These are phyloP conservation scores for Stemphylium lycopersici DNA, from an alignment of 2,329 filamentous ascomycete genomes.

Conservation along the genomic window DNA sequence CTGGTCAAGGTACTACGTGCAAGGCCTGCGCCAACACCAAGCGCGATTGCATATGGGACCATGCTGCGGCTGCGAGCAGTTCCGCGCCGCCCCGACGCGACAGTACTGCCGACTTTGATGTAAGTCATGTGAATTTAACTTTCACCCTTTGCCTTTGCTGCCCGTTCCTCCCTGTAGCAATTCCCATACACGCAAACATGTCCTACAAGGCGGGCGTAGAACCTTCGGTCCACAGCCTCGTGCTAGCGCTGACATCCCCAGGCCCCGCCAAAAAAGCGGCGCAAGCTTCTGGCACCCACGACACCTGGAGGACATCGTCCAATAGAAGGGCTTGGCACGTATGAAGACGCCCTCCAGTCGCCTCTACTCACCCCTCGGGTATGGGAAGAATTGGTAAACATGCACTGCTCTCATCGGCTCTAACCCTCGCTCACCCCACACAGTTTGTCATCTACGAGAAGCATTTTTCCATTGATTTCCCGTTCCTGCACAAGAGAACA, in stretches of 20 bases:
- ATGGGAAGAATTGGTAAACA: constrained; percentile 66
- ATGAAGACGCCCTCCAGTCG: constrained; percentile 66
- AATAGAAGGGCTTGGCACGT: constrained; percentile 52
- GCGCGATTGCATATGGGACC: constrained; percentile 75
- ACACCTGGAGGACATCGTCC: constrained; percentile 28
- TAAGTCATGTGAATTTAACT: constrained; percentile 15
- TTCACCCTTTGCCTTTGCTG: neutral
- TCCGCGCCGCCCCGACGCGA: constrained; percentile 51
- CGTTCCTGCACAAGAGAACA: constrained; percentile 71
- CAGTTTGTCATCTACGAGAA: constrained; percentile 71
- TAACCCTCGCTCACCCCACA: constrained; percentile 11
- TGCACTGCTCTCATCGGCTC: neutral
- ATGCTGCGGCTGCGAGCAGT: constrained; percentile 47
- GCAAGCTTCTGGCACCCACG: constrained; percentile 48
- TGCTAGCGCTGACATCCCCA: constrained; percentile 8
- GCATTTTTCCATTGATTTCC: constrained; percentile 74
- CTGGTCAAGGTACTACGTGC: constrained; percentile 73
- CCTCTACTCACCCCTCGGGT: constrained; percentile 67
- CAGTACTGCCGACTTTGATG: constrained; percentile 33
- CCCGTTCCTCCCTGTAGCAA: neutral
- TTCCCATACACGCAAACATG: too few relatives aligned
- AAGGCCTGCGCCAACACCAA: constrained; percentile 74
- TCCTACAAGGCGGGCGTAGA: too few relatives aligned
- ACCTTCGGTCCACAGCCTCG: neutral
- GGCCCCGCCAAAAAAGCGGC: constrained; percentile 33